Evolutionary conservation across 768 basidiomycete species (phyloP), one percentile per base, ranked within the genome.

Genomic region (Lactifluus volemus): DNA sequence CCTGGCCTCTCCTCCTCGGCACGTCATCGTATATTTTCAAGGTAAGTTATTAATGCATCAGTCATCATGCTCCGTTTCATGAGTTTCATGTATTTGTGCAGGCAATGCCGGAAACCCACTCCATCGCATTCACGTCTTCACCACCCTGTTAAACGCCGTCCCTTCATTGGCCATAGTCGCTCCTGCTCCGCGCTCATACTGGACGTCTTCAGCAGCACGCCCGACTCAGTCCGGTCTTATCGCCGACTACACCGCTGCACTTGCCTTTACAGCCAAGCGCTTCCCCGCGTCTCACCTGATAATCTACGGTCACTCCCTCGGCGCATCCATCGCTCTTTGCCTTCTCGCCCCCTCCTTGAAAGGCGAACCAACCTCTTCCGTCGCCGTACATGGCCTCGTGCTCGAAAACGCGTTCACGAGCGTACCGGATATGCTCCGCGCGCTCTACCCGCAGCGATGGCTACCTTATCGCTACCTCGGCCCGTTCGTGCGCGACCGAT

Each of bases 31-130:
- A 12, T 75, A 74, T 54, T 66, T 69, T 8, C 73, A 74, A 75
- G 77, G 76, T 73, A 41, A 38, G 8, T 38, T n/a, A n/a, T n/a
- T n/a, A 4, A 30, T 0, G 17, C 19, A 47, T 47, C 21, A 4
- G 10, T 14, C 3, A 47, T 47, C 8, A 21, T 9, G 21, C 25
- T 12, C 3, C 12, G 4, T 12, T 5, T 25, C 21, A 47, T 25
- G 10, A 12, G n/a, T 47, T 47, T 47, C 45, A 10, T 25, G 15
- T 6, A 5, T 7, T 11, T 29, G 4, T 25, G 15, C 59, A 77
- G 79, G 79, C n/a, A 81, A 81, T 60, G 78, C 80, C 3, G 79
- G 79, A 2, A 80, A 78, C 41, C 79, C 80, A 0, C 67, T 81
- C 2, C 70, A 73, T 14, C 76, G 80, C 11, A 59, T 79, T 9